Base-by-base conservation (phyloP, 768 basidiomycete species). In the Imleria badia region DNA sequence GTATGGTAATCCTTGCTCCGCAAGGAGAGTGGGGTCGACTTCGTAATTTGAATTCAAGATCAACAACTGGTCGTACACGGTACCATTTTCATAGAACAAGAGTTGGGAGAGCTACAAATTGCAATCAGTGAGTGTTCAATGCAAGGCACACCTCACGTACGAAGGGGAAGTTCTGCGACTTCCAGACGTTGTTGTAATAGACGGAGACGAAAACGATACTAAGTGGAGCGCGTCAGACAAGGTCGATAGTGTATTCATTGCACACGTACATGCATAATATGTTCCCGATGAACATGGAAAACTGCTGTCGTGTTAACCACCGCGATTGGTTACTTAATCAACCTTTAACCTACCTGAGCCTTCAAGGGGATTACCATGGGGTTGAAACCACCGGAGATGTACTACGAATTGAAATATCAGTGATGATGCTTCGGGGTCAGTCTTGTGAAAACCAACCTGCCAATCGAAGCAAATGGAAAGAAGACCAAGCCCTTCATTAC, bases 401-500 rank as follows among this genome's bases (percentile, higher is more conserved):
- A 69, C 69, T 69, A 23, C 2, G 1, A 30, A 40, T 14, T 10
- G 5, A 22, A 4, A 41, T 13, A 20, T 44, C 19, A 53, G 14
- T 20, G n/a, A 33, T 23, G 5, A 30, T 9, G 19, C 12, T 8
- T n/a, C 1, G 6, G 5, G 1, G 6, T 11, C 30, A 3, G n/a
- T 34, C 40, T 23, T 10, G 51, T 78, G 65, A 42, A 75, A 34
- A 50, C 76, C 1, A 48, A 69, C 68, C 69, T 83, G 81, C 84
- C 85, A 86, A 62, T 86, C 84, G n/a, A 86, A 69, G 56, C 75
- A 83, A 36, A 85, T 64, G 3, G 84, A 76, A 43, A 86, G 77
- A 47, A 81, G 67, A 12, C 83, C 84, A 41, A 85, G 75, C 12
- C 84, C 84, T 65, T 85, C 83, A 50, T 86, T 84, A 52, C 77